These are phyloP conservation scores for Tolypocladium inflatum DNA, from an alignment of 2,329 filamentous ascomycete species.

Conservation along the genomic window DNA sequence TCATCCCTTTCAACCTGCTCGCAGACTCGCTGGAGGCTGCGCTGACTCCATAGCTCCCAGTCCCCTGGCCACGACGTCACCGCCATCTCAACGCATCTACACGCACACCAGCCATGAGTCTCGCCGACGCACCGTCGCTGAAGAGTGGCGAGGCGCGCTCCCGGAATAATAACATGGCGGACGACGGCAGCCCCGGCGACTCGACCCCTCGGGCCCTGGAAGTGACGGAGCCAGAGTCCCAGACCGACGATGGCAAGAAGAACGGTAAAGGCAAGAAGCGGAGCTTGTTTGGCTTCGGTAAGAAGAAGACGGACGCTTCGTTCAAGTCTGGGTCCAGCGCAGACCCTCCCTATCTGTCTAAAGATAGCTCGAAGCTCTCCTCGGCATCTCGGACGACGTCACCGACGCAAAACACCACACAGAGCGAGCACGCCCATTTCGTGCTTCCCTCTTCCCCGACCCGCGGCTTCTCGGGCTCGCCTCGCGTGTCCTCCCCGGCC, in stretches of 20 bases:
- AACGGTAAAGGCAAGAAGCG: constrained; percentile 39
- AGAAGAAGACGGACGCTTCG: constrained; percentile 43
- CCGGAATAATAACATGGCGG: constrained; percentile 10
- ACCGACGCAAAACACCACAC: constrained; percentile 17
- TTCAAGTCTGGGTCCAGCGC: constrained; percentile 24
- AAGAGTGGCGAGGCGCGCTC: constrained; percentile 6
- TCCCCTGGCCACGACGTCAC: neutral
- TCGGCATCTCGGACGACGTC: constrained; percentile 28
- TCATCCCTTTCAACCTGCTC: neutral
- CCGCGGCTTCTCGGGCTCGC: constrained; percentile 59
- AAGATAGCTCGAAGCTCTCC: constrained; percentile 27
- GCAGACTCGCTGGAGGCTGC: neutral
- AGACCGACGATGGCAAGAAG: constrained; percentile 14
- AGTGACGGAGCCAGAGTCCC: constrained; percentile 16
- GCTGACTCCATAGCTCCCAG: neutral
- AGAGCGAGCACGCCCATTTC: constrained; percentile 30
- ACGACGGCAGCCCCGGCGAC: constrained; percentile 16
- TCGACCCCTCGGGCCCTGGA: constrained; percentile 21
- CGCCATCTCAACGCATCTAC: neutral
- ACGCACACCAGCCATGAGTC: constrained; percentile 15
- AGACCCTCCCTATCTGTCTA: constrained; percentile 22
- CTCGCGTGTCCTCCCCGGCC: constrained; percentile 69
- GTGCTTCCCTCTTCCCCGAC: constrained; percentile 53
- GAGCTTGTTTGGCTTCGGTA: constrained; percentile 51
- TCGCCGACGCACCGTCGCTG: constrained; percentile 16